These are phyloP conservation scores for Carex arenaria DNA, from an alignment of 202 grass and related monocot genomes.

Conservation along the genomic window DNA sequence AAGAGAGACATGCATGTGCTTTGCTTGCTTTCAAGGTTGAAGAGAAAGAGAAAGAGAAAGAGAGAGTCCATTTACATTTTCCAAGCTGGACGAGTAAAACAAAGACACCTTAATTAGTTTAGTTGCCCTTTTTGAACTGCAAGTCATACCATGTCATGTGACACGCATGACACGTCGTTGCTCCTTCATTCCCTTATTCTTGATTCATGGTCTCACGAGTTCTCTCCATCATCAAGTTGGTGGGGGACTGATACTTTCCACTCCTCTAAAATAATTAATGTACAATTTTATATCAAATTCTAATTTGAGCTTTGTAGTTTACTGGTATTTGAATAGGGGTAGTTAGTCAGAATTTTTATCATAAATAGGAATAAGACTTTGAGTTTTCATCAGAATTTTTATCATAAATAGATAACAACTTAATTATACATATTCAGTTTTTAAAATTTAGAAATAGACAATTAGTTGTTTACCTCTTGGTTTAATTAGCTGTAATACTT, in stretches of 20 bases:
- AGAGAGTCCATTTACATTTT: neutral
- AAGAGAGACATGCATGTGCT: neutral
- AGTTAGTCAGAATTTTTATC: too few species aligned
- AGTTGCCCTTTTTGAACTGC: neutral
- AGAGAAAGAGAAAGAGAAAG: neutral
- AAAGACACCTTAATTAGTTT: neutral
- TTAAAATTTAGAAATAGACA: too few species aligned
- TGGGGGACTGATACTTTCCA: neutral
- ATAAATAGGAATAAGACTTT: too few species aligned
- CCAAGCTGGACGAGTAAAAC: neutral
- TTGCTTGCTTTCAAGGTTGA: slow-evolving; percentile 9
- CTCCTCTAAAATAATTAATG: neutral
- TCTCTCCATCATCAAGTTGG: neutral
- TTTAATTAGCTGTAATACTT: too few species aligned
- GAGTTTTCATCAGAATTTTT: too few species aligned
- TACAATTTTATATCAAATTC: neutral
- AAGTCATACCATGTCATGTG: slow-evolving; percentile 13
- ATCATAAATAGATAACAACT: too few species aligned
- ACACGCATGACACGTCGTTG: slow-evolving; percentile 16
- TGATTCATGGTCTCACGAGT: neutral
- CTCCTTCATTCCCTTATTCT: neutral
- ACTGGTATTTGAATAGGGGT: too few species aligned
- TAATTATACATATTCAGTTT: too few species aligned
- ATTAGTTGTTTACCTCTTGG: too few species aligned
- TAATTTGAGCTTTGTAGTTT: neutral